These are phyloP conservation scores for Babesia sp. DNA, from an alignment of 169 alveolate species.

Conservation along the genomic window DNA sequence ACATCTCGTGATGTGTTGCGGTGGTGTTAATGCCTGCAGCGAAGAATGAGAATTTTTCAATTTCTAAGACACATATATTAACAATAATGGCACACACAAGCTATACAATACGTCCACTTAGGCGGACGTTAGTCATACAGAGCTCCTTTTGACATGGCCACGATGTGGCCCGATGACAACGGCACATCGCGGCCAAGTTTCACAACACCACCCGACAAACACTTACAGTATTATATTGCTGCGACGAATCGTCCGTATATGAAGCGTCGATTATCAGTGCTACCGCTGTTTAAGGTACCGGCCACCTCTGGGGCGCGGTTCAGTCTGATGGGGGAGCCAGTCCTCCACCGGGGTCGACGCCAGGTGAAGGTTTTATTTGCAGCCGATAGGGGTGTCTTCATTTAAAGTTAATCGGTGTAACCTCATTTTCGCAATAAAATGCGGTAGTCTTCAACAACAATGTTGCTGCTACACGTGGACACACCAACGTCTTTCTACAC, in stretches of 20 bases:
- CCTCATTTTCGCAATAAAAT: too few species aligned
- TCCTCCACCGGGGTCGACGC: not conserved
- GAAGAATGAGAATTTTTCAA: not conserved
- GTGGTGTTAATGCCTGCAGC: conserved; percentile 2
- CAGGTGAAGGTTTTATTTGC: conserved; percentile 1
- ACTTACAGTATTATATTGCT: not conserved
- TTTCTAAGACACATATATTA: not conserved
- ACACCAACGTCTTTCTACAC: too few species aligned
- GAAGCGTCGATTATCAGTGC: conserved; percentile 5
- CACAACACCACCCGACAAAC: not conserved
- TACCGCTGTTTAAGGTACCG: not conserved
- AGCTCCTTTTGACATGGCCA: not conserved
- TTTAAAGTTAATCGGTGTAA: too few species aligned
- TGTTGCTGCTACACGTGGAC: too few species aligned
- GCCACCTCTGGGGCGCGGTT: conserved; percentile 26
- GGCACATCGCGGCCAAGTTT: not conserved
- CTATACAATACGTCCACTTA: too few species aligned
- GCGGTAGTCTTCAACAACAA: too few species aligned
- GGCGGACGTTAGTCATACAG: too few species aligned
- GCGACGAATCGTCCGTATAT: not conserved
- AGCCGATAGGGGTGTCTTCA: too few species aligned
- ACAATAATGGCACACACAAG: too few species aligned
- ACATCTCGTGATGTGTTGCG: conserved; percentile 61
- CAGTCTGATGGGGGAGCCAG: conserved; percentile 36
- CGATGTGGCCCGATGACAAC: not conserved